Evolutionary conservation across 495 filamentous ascomycete species (phyloP), one percentile per base, ranked within the genome.

Genomic region (Hyaloscypha variabilis): DNA sequence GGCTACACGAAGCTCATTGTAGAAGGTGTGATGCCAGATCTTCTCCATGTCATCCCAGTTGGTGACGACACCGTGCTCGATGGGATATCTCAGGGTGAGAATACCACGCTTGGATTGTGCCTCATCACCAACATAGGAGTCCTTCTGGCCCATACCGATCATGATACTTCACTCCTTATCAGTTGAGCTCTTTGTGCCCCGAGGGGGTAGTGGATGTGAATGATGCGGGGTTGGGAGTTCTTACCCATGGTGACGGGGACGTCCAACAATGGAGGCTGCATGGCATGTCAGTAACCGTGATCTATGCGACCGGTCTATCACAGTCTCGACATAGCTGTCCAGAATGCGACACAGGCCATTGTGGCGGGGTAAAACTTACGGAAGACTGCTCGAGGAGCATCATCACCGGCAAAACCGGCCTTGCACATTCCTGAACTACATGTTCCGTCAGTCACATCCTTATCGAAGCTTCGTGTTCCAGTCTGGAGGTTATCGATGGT

Each of bases 1-100:
- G 69, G 95, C 95, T 68, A 99, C 95, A 92, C 95, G 95, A 77
- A 99, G 89, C 87, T 99, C 95, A 81, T 97, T 98, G 91, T 98
- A 99, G 89, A 99, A 97, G 75, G 93, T 97, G 88, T 98, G 94
- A 83, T 99, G 95, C 96, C 95, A 99, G 76, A 99, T 99, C 88
- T 97, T 98, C 85, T 99, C 95, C 96, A 99, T 98, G 79, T 99
- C 95, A 81, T 98, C 94, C 95, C 95, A 99, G 88, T 99, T 97
- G 83, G 95, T 99, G 79, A 99, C 96, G 77, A 99, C 96, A 92
- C 95, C 95, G 84, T 99, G 95, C 87, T 99, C 95, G 77, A 99
- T 96, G 73, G 95, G 95, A 82, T 99, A 99, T 83, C 96, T 90
- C 77, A 99, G 90, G 65, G 96, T 99, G 68, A 99, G 88, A 83